phyloP scores from a whole-genome alignment of 306 rosid species.

The Dalbergia cultrata region DNA sequence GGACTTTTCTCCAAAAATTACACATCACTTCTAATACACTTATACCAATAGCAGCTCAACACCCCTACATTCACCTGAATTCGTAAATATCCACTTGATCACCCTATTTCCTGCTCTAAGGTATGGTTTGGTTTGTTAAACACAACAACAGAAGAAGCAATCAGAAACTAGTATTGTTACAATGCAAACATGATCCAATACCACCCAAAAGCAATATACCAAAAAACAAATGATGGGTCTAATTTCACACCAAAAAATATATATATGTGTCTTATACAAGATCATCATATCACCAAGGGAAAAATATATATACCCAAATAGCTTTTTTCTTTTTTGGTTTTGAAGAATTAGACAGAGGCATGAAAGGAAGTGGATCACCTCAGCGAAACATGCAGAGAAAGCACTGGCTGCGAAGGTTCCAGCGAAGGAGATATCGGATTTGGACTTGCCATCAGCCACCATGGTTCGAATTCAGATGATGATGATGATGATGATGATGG shows the following conservation, averaged over 20 bases:
- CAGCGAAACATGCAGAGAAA: slow-evolving; percentile 80
- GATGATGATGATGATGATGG: neutral
- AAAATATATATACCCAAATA: neutral
- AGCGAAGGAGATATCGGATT: slow-evolving; percentile 72
- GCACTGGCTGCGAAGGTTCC: slow-evolving; percentile 73
- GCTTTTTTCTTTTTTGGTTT: neutral
- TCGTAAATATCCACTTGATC: neutral
- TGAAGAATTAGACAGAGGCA: neutral
- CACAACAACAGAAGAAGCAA: neutral
- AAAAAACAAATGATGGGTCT: too few species aligned
- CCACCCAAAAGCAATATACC: neutral
- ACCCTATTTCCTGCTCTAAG: neutral
- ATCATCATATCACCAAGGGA: slow-evolving; percentile 18
- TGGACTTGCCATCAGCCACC: slow-evolving; percentile 72
- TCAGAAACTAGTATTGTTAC: neutral
- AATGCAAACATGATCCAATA: neutral
- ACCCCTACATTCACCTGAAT: neutral
- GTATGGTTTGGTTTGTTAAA: neutral
- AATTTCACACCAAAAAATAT: neutral
- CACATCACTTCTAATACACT: neutral
- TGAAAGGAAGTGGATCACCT: slow-evolving; percentile 51
- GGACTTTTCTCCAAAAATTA: too few species aligned
- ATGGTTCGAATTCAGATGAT: slow-evolving; percentile 39
- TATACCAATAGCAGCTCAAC: neutral
- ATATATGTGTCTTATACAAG: neutral